Evolutionary conservation across 169 alveolate genomes (phyloP).

Genomic region (Eimeria praecox): DNA sequence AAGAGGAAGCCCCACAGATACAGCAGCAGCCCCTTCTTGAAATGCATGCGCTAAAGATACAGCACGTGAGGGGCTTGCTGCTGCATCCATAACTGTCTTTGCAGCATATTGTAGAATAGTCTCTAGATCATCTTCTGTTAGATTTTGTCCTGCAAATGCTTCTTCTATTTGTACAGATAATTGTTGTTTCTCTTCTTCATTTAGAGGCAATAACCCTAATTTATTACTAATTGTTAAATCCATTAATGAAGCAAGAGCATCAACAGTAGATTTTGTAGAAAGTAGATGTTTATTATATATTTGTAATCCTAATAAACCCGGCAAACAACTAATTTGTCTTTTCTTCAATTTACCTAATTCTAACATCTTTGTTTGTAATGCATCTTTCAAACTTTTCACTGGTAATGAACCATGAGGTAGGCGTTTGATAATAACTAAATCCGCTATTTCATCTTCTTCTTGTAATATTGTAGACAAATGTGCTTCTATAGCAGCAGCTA

Average conservation of each 20-base stretch:
- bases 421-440: background rate
- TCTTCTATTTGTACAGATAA: background rate
- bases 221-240: background rate
- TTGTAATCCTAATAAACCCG: background rate
- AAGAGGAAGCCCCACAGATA: background rate
- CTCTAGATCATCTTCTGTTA: background rate
- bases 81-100: background rate
- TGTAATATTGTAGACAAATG: background rate
- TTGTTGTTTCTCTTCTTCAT: background rate
- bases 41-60: background rate
- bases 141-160: background rate
- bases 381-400: background rate
- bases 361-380: background rate
- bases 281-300: background rate
- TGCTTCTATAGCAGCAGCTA: background rate
- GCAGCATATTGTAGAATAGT: background rate
- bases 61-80: background rate
- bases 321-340: background rate
- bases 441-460: background rate
- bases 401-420: constrained; percentile 19
- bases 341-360: background rate
- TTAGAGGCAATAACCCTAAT: background rate
- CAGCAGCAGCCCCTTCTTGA: background rate
- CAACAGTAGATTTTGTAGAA: background rate
- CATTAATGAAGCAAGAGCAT: background rate